These are phyloP conservation scores for Rubia peregrina DNA, from an alignment of 305 asterid species.

Conservation along the genomic window DNA sequence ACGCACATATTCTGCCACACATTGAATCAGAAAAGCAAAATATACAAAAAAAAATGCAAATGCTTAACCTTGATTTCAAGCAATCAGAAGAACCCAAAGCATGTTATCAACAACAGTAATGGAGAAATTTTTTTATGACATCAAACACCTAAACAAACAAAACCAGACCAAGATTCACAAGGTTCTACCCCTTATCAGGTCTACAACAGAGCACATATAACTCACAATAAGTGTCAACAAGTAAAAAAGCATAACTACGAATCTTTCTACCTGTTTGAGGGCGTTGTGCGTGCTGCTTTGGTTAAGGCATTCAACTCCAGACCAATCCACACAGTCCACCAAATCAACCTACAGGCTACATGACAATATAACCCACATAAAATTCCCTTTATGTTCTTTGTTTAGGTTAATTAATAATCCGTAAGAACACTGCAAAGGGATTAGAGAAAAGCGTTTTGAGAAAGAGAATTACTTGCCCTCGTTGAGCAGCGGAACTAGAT, in stretches of 20 bases:
- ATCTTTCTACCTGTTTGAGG: constrained; percentile 62
- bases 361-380: not conserved
- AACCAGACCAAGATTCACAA: too few species aligned
- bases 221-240: not conserved
- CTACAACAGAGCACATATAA: too few species aligned
- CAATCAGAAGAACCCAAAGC: too few species aligned
- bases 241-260: not conserved
- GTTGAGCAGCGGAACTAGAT: constrained; percentile 49
- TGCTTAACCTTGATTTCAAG: too few species aligned
- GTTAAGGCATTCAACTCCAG: constrained; percentile 88
- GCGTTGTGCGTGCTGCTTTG: constrained; percentile 64
- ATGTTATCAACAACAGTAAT: too few species aligned
- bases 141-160: too few species aligned
- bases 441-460: not conserved
- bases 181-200: too few species aligned
- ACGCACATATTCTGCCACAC: too few species aligned
- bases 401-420: not conserved
- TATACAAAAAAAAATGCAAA: too few species aligned
- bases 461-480: constrained; percentile 40
- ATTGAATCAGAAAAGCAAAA: too few species aligned
- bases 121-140: too few species aligned
- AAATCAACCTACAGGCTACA: constrained; percentile 73
- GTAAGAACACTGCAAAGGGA: not conserved
- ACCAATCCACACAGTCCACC: constrained; percentile 78
- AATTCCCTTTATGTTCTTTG: not conserved